These are phyloP conservation scores for Microbotryum lychnidis-dioicae DNA, from an alignment of 1,284 basidiomycete genomes.

Conservation along the genomic window DNA sequence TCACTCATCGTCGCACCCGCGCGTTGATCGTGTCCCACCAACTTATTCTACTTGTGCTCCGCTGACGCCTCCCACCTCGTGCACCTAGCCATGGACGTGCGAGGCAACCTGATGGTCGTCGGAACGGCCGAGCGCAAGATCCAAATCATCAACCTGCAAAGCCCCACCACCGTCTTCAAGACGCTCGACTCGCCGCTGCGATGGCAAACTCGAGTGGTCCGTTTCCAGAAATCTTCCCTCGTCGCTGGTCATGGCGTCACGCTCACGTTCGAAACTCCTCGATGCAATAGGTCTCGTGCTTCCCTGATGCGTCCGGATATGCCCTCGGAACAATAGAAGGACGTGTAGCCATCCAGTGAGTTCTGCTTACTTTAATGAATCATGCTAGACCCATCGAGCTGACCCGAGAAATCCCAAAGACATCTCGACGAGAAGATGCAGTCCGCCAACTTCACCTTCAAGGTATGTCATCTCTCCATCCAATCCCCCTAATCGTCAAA, in stretches of 20 bases:
- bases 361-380: neutral
- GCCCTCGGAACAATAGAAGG: slow-evolving; percentile 93
- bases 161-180: slow-evolving; percentile 66
- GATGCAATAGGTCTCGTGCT: slow-evolving; percentile 55
- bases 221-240: neutral
- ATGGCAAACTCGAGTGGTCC: slow-evolving; percentile 78
- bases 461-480: slow-evolving; percentile 36
- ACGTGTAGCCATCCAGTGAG: slow-evolving; percentile 89
- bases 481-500: no score
- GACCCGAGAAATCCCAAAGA: slow-evolving; percentile 41
- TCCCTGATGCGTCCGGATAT: slow-evolving; percentile 71
- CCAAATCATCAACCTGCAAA: slow-evolving; percentile 76
- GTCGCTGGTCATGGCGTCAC: neutral
- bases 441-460: slow-evolving; percentile 77
- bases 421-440: slow-evolving; percentile 65
- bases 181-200: slow-evolving; percentile 75
- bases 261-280: neutral
- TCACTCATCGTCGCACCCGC: slow-evolving; percentile 22
- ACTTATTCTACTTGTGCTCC: slow-evolving; percentile 14
- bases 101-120: slow-evolving; percentile 79
- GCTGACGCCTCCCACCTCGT: slow-evolving; percentile 17
- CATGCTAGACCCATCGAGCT: no score
- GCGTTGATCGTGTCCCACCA: neutral
- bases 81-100: slow-evolving; percentile 58
- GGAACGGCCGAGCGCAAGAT: slow-evolving; percentile 90